Conservation (phyloP, 352 stramenopile genomes). For the Pythium plurisporium region DNA sequence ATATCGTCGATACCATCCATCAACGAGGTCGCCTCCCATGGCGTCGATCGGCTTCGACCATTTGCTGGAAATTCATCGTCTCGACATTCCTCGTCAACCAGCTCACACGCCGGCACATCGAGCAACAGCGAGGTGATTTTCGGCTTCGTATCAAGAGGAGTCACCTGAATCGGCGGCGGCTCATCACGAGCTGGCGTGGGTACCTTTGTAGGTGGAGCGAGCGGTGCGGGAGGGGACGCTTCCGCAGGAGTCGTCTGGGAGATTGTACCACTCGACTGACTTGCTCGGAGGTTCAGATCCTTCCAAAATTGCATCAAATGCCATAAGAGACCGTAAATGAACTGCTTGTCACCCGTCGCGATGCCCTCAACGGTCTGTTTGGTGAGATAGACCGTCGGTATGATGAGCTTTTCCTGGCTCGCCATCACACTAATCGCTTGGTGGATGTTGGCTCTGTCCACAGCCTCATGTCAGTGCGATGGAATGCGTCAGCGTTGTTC, state of each 20-base stretch:
- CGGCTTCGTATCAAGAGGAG: not conserved
- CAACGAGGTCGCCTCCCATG: not conserved
- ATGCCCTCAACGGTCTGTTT: constrained; percentile 29
- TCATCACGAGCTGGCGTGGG: not conserved
- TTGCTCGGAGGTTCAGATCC: not conserved
- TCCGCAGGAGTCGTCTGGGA: not conserved
- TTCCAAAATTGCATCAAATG: constrained; percentile 37
- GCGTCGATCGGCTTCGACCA: not conserved
- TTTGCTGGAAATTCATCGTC: not conserved
- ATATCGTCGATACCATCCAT: not conserved
- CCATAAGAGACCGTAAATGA: constrained; percentile 47
- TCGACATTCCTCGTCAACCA: constrained; percentile 11
- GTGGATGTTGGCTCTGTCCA: constrained; percentile 7
- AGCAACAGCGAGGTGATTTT: constrained; percentile 2
- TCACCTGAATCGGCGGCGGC: not conserved
- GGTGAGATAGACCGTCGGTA: constrained; percentile 17
- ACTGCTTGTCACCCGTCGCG: constrained; percentile 42
- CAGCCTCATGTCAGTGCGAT: no score
- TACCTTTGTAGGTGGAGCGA: not conserved
- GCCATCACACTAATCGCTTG: not conserved
- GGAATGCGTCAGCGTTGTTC: not conserved
- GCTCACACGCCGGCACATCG: constrained; percentile 23
- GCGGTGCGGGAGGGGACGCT: not conserved
- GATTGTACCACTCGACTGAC: not conserved
- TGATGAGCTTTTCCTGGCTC: not conserved